Evolutionary conservation across 495 filamentous ascomycete genomes (phyloP), one percentile per base, ranked within the genome.

Genomic region (Aspergillus olivimuriae): DNA sequence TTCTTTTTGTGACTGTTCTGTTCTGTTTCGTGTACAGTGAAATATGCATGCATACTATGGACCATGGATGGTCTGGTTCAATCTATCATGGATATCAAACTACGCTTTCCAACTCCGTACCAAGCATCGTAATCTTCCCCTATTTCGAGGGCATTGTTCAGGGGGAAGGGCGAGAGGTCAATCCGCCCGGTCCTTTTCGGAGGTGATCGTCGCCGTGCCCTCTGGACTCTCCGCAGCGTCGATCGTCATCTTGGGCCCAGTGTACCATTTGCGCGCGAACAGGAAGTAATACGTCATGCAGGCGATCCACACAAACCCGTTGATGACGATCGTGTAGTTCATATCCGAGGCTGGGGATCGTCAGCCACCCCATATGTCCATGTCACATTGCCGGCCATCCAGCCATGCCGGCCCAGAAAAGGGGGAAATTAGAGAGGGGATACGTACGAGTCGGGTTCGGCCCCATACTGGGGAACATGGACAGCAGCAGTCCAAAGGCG

Each of bases 251-350:
- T 78, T 78, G 0, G 84, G 84, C 1, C 84, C 84, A 28, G 81
- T 82, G 52, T 84, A 89, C 83, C 84, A 87, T 48, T 79, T 80
- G 10, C 68, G 67, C 0, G 84, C 84, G 24, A 77, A 76, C 0
- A 86, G 57, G 56, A 77, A 74, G 56, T 83, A 84, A 55, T 84
- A 86, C 10, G 58, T n/a, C 50, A 82, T 58, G 4, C 75, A 69
- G 0, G 78, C 78, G 11, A 70, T 49, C 82, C 81, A 84, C 4
- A 84, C 77, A 10, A 78, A 73, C 2, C 61, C 64, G 53, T 84
- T 81, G 50, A 84, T 77, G 0, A 83, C 80, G 16, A 83, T 67
- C 0, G 78, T 82, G 44, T 84, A 84, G 47, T 84, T 84, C 80
- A 84, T 84, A 23, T 58, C 61, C 23, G 72, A 40, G 7, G 75